phyloP scores from a whole-genome alignment of 768 basidiomycete species.

The Lactifluus subvellereus region DNA sequence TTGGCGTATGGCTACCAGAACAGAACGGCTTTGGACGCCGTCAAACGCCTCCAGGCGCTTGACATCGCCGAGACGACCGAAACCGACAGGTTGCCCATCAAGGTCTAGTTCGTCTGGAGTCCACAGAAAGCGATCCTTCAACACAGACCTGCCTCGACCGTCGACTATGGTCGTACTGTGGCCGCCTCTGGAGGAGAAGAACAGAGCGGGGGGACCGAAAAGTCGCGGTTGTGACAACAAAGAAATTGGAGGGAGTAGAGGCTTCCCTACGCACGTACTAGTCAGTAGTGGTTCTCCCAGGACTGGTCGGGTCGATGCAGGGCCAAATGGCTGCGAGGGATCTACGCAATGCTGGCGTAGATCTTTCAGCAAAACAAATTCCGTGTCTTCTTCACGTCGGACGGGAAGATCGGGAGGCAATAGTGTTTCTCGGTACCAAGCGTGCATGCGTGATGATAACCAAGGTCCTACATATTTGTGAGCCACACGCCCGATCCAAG shows the following conservation, averaged over 20 bases:
- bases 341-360: constrained; percentile 73
- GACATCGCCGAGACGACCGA: constrained; percentile 67
- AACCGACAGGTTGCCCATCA: constrained; percentile 33
- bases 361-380: constrained; percentile 65
- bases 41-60: constrained; percentile 82
- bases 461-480: constrained; percentile 56
- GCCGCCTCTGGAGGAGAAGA: constrained; percentile 84
- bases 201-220: constrained; percentile 82
- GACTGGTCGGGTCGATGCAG: constrained; percentile 33
- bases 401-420: constrained; percentile 80
- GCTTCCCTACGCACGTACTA: constrained; percentile 40
- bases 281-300: constrained; percentile 29
- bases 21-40: constrained; percentile 56
- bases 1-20: constrained; percentile 81
- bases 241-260: constrained; percentile 67
- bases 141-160: constrained; percentile 75
- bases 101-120: constrained; percentile 52
- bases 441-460: constrained; percentile 84
- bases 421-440: constrained; percentile 82
- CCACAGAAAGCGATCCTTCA: constrained; percentile 78
- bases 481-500: not conserved
- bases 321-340: constrained; percentile 71
- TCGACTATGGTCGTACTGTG: constrained; percentile 87
- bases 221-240: constrained; percentile 72
- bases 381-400: constrained; percentile 64